Base-by-base conservation (phyloP, 1,284 basidiomycete genomes). In the Papiliotrema laurentii region DNA sequence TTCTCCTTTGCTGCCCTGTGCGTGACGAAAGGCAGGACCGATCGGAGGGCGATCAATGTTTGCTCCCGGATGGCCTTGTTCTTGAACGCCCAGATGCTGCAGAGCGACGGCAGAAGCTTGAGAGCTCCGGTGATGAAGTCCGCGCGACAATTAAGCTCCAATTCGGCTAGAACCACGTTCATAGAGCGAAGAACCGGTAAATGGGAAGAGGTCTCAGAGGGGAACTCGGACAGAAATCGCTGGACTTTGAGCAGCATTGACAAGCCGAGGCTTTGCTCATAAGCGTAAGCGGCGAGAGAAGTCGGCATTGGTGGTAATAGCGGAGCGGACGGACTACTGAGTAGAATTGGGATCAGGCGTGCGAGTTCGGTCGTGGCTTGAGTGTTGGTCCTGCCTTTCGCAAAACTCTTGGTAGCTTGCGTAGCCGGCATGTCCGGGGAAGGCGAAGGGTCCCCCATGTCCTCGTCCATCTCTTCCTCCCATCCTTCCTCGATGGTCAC, bases 61-160 rank as follows among this genome's bases (percentile, higher is more conserved):
- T 76, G 75, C 49, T 78, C 76, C 40, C 73, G 69, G 16, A 91
- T 75, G 6, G 78, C 77, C 59, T 88, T 87, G 64, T 83, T 84
- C 72, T 87, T 87, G 6, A 83, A 83, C 1, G 78, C 76, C 89
- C 89, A 94, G 22, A 92, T 71, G 1, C 70, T 72, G 1, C 90
- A 76, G 4, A 96, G 65, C 7, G 72, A 67, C 38, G 81, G 75
- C 82, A 89, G 89, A 1, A 84, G 73, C 27, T 72, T 72, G 7
- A 75, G 68, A 0, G 86, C 83, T 47, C 87, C 84, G 10, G 69
- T 63, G 6, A 79, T 75, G 38, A 89, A 79, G 1, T 79, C 76
- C 1, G 76, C 66, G 28, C 78, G 81, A 47, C 75, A 78, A 65
- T 94, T 94, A 47, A 92, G 74, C 7, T 88, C 81, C 14, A 89